These are phyloP conservation scores for Hypoxylon sp. DNA, from an alignment of 2,329 filamentous ascomycete species.

Conservation along the genomic window DNA sequence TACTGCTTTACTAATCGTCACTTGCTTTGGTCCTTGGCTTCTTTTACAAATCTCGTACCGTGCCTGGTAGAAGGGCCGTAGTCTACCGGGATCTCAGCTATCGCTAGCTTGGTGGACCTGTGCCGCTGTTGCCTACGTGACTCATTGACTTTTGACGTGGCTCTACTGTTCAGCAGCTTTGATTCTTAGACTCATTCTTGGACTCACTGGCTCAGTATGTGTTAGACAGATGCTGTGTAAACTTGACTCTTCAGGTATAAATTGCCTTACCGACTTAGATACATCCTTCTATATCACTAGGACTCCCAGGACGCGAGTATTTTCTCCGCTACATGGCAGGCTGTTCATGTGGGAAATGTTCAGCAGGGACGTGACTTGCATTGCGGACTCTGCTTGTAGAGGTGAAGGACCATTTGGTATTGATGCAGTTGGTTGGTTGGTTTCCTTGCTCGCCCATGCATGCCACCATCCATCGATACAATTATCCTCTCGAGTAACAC, in stretches of 20 bases:
- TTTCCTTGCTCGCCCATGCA: too few species aligned
- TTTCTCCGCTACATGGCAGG: too few species aligned
- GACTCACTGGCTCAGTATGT: too few species aligned
- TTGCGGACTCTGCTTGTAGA: background rate
- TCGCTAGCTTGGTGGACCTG: background rate
- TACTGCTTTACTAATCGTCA: conserved; percentile 45
- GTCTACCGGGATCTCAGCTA: background rate
- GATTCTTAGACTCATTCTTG: too few species aligned
- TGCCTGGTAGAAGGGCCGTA: background rate
- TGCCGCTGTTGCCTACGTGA: background rate
- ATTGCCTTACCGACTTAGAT: too few species aligned
- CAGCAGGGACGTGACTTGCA: background rate
- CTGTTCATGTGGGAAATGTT: too few species aligned
- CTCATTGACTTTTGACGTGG: background rate
- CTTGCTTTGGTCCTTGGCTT: conserved; percentile 35
- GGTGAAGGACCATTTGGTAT: background rate
- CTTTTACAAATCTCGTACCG: conserved; percentile 6
- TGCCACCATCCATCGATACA: background rate
- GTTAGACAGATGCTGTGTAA: too few species aligned
- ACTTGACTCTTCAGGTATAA: too few species aligned
- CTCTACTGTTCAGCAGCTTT: background rate
- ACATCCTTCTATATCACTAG: background rate
- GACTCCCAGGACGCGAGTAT: too few species aligned
- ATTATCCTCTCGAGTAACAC: background rate
- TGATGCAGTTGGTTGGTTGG: background rate